Percentiles rank a stretch among this genome's conserved stretches.
Conservation (phyloP, 805 yeast species). For the Saccharomycopsis javanensis region DNA sequence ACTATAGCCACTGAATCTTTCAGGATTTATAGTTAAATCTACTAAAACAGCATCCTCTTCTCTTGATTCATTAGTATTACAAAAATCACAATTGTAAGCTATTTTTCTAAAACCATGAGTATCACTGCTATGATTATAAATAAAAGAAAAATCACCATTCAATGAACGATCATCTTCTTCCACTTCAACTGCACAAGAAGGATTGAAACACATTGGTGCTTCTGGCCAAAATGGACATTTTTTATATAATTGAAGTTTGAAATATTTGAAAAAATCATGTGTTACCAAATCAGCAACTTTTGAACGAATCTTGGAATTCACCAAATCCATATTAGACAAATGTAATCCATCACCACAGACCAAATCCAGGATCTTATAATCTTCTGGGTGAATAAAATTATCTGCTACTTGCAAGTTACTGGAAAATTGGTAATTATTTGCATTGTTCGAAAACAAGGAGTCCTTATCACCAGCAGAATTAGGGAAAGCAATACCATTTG, state of each 20-base stretch:
- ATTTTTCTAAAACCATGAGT: conserved; percentile 7
- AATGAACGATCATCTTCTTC: conserved; percentile 45
- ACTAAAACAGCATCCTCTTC: conserved; percentile 72
- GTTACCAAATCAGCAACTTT: conserved; percentile 47
- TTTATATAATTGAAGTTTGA: conserved; percentile 72
- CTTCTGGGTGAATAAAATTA: neutral
- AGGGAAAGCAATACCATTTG: neutral
- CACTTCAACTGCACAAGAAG: conserved; percentile 84
- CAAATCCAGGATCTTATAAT: neutral
- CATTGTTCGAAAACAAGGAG: neutral
- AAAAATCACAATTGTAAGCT: conserved; percentile 48
- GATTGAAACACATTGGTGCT: conserved; percentile 73
- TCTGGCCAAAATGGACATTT: conserved; percentile 79
- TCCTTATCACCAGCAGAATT: neutral
- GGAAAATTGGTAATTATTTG: neutral
- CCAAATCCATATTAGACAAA: conserved; percentile 14
- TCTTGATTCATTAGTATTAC: conserved; percentile 51
- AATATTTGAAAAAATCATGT: conserved; percentile 80
- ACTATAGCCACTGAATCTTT: conserved; percentile 91
- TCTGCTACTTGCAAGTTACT: neutral
- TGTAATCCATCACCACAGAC: neutral
- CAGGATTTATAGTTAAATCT: conserved; percentile 81
- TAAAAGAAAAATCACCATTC: conserved; percentile 34
- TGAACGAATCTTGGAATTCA: conserved; percentile 36
- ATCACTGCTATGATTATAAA: conserved; percentile 48